Percentiles rank a stretch among this genome's conserved stretches.
These are phyloP conservation scores for Trichodelitschia bisporula DNA, from an alignment of 495 filamentous ascomycete species.

Conservation along the genomic window DNA sequence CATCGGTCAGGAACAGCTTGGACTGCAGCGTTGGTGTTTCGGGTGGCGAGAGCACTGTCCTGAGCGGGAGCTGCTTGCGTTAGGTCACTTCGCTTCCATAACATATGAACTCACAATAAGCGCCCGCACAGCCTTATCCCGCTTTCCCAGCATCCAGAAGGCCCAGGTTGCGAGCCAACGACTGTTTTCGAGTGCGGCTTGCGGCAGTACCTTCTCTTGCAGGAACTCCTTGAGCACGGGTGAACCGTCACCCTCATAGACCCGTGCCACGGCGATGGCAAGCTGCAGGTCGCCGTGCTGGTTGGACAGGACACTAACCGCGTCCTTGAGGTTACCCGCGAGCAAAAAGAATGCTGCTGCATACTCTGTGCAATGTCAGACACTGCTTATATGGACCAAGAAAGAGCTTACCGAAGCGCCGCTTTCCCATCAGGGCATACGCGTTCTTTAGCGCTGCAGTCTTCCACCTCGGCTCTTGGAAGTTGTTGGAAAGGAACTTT, in stretches of 20 bases:
- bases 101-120: conserved; percentile 28
- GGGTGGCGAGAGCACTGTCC: conserved; percentile 38
- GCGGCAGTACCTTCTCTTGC: conserved; percentile 51
- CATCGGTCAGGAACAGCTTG: conserved; percentile 65
- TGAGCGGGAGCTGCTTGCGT: conserved; percentile 38
- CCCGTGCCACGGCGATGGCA: conserved; percentile 68
- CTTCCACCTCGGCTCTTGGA: conserved; percentile 63
- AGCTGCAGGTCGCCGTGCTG: conserved; percentile 76
- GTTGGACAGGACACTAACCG: conserved; percentile 58
- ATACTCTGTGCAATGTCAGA: conserved; percentile 36
- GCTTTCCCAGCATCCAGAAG: conserved; percentile 71
- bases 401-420: conserved; percentile 46
- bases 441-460: conserved; percentile 90
- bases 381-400: background rate
- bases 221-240: conserved; percentile 49
- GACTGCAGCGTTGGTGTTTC: conserved; percentile 36
- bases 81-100: background rate
- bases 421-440: conserved; percentile 82
- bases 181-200: conserved; percentile 61
- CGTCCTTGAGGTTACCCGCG: conserved; percentile 63
- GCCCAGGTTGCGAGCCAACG: conserved; percentile 92
- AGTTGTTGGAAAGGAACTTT: conserved; percentile 62
- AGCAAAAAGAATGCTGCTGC: conserved; percentile 91
- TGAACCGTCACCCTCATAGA: conserved; percentile 70
- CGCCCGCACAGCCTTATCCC: conserved; percentile 69